phyloP scores from a whole-genome alignment of 441 rosid species.

The Daphne laureola region DNA sequence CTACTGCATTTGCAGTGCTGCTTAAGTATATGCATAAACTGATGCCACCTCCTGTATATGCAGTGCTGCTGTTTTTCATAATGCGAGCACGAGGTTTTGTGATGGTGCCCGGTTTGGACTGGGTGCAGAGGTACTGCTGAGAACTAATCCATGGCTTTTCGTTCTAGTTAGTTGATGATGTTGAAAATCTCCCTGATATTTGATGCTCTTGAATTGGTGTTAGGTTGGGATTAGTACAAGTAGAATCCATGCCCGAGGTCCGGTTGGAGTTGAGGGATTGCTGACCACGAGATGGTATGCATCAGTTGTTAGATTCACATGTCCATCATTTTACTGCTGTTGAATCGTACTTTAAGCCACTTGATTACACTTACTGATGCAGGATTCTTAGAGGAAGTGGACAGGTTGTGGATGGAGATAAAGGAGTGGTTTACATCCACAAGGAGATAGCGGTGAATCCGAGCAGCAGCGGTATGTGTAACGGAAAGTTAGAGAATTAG shows the following conservation, averaged over 20 bases:
- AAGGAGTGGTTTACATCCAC: conserved; percentile 63
- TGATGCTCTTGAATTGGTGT: conserved; percentile 15
- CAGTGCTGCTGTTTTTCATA: conserved; percentile 99
- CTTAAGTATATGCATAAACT: no score
- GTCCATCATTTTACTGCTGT: not conserved
- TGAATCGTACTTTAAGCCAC: not conserved
- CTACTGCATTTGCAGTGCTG: not conserved
- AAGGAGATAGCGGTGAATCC: conserved; percentile 38
- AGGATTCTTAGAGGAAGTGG: conserved; percentile 93
- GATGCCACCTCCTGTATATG: conserved; percentile 2
- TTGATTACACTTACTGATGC: conserved; percentile 13
- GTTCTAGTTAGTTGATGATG: not conserved
- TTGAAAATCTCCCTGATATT: conserved; percentile 5
- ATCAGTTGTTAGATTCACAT: not conserved
- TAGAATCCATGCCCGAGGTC: conserved; percentile 98
- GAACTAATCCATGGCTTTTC: not conserved
- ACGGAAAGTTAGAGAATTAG: not conserved
- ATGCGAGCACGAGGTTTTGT: conserved; percentile 91
- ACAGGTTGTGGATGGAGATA: conserved; percentile 91
- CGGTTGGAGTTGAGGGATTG: conserved; percentile 96
- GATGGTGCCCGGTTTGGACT: conserved; percentile 96
- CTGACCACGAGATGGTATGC: conserved; percentile 88
- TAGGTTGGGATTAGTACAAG: conserved; percentile 98
- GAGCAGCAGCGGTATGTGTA: conserved; percentile 8
- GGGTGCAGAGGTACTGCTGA: conserved; percentile 91